A percentile compares a stretch with the other conserved stretches of the same genome.
phyloP scores from a whole-genome alignment of 805 yeast species.

The Grigorovia yakushimaensis region DNA sequence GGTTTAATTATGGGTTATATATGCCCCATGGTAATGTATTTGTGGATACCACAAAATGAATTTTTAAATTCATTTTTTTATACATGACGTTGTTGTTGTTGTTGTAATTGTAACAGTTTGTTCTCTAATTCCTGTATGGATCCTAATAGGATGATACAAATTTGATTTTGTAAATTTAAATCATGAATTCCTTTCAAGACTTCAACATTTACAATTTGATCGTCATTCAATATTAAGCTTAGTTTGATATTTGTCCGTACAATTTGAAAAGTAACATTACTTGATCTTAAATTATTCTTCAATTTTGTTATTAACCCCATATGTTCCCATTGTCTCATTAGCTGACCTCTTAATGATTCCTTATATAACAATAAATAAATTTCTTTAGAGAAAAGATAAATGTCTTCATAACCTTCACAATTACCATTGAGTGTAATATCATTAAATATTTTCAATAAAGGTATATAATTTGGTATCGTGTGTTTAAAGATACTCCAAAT shows the following conservation, averaged over 20 bases:
- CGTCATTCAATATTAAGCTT: constrained; percentile 11
- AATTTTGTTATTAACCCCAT: constrained; percentile 10
- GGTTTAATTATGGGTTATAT: constrained; percentile 60
- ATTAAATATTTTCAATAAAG: constrained; percentile 12
- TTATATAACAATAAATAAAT: constrained; percentile 14
- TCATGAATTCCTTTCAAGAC: constrained; percentile 6
- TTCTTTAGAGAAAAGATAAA: constrained; percentile 22
- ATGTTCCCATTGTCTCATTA: constrained; percentile 10
- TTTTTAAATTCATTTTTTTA: constrained; percentile 4
- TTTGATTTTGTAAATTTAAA: constrained; percentile 3
- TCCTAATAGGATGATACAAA: constrained; percentile 16
- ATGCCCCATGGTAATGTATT: constrained; percentile 40
- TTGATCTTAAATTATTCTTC: constrained; percentile 14
- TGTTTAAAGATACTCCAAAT: constrained; percentile 30
- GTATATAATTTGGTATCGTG: constrained; percentile 29
- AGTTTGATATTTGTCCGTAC: constrained; percentile 5
- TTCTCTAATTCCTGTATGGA: constrained; percentile 13
- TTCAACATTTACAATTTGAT: constrained; percentile 14
- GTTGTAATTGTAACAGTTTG: constrained; percentile 10
- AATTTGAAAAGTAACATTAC: constrained; percentile 10
- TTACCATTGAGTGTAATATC: constrained; percentile 9
- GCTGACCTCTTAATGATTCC: constrained; percentile 9
- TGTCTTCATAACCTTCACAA: constrained; percentile 9
- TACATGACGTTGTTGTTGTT: not conserved
- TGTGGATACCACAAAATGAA: constrained; percentile 14